Percentiles rank a stretch among this genome's conserved stretches.
These are phyloP conservation scores for Collybia nuda DNA, from an alignment of 768 basidiomycete genomes.

Conservation along the genomic window DNA sequence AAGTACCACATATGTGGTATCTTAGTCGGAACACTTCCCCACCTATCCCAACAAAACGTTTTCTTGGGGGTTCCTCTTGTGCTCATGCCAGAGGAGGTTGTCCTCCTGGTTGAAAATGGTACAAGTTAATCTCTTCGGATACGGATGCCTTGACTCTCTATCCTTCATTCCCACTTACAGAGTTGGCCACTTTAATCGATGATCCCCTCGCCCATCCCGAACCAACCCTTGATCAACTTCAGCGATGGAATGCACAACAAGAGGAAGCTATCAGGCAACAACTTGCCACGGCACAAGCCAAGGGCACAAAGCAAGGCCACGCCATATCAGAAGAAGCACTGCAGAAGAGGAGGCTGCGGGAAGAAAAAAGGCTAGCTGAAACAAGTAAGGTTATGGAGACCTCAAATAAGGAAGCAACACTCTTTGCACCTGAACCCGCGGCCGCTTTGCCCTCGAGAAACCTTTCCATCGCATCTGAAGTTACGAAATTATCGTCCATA, in stretches of 20 bases:
- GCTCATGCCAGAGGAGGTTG: conserved; percentile 90
- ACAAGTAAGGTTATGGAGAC: conserved; percentile 8
- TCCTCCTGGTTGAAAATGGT: conserved; percentile 85
- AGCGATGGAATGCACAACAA: conserved; percentile 53
- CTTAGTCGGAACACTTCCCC: conserved; percentile 88
- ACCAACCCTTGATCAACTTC: conserved; percentile 47
- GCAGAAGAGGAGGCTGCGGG: conserved; percentile 71
- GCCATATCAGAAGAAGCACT: conserved; percentile 63
- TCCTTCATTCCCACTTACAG: conserved; percentile 35
- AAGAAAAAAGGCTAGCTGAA: conserved; percentile 39
- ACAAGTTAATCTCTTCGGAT: conserved; percentile 12
- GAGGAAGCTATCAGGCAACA: conserved; percentile 47
- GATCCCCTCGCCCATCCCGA: conserved; percentile 58
- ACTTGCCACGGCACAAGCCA: conserved; percentile 45
- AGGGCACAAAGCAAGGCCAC: conserved; percentile 34
- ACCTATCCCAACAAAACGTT: conserved; percentile 93
- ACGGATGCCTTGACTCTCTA: conserved; percentile 5
- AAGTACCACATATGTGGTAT: conserved; percentile 83
- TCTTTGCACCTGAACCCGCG: conserved; percentile 6
- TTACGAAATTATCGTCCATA: conserved; percentile 1
- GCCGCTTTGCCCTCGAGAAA: too few relatives aligned
- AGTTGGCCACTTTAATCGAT: conserved; percentile 74
- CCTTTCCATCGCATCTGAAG: neutral
- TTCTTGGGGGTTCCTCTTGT: conserved; percentile 92
- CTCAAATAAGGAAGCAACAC: neutral